Evolutionary conservation across 208 protist species (phyloP).

Genomic region (Acanthamoeba triangularis): DNA sequence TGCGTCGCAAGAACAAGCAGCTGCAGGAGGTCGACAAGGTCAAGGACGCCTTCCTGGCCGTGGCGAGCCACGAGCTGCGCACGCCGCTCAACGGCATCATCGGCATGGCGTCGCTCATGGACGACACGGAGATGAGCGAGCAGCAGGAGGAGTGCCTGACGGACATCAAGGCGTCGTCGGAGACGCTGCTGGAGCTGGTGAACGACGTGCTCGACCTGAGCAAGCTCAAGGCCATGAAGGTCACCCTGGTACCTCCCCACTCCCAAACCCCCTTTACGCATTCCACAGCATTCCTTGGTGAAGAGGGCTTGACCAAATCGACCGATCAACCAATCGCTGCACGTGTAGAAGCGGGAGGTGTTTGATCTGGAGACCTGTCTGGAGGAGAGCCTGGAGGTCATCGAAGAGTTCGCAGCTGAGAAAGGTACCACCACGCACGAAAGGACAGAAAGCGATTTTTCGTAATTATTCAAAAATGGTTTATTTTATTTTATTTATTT

Average conservation of each 20-base stretch:
- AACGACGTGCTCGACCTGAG: conserved; percentile 73
- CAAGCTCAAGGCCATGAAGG: conserved; percentile 71
- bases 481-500: too few relatives aligned
- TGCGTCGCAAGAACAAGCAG: conserved; percentile 6
- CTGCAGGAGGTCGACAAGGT: conserved; percentile 29
- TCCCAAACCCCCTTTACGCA: neutral
- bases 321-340: neutral
- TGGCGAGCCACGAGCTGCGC: conserved; percentile 82
- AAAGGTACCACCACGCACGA: neutral
- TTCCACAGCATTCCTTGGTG: neutral
- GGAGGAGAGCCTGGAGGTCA: neutral
- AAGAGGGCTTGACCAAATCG: too few relatives aligned
- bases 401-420: neutral
- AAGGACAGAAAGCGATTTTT: too few relatives aligned
- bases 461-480: too few relatives aligned
- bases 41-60: conserved; percentile 64
- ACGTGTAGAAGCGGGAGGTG: neutral
- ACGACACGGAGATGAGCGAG: conserved; percentile 68
- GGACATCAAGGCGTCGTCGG: conserved; percentile 14
- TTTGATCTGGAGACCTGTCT: neutral
- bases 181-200: conserved; percentile 55
- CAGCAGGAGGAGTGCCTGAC: conserved; percentile 44
- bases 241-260: neutral
- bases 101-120: conserved; percentile 78
- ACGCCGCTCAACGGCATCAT: conserved; percentile 85